phyloP scores from a whole-genome alignment of 2,329 filamentous ascomycete species.

The Cryphonectria parasitica region DNA sequence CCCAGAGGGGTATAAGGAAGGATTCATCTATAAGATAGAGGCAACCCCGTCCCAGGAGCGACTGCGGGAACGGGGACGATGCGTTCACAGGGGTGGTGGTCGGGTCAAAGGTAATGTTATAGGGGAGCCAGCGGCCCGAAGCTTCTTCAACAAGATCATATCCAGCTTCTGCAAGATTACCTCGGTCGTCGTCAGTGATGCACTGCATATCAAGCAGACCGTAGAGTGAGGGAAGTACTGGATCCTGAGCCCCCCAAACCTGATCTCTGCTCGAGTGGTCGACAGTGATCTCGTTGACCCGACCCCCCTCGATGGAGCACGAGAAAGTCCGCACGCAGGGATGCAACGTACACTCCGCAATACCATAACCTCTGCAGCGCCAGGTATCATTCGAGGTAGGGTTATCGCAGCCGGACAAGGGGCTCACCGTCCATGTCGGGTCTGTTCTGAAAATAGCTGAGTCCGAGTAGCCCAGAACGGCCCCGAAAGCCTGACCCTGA shows the following conservation, averaged over 20 bases:
- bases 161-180: background rate
- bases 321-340: constrained; percentile 20
- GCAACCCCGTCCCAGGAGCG: background rate
- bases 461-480: background rate
- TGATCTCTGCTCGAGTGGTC: background rate
- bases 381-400: constrained; percentile 4
- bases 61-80: constrained; percentile 7
- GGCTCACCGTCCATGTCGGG: background rate
- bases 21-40: background rate
- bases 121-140: constrained; percentile 3
- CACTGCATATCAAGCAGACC: constrained; percentile 1
- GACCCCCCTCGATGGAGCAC: constrained; percentile 11
- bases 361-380: constrained; percentile 19
- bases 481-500: background rate
- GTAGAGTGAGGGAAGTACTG: too few species aligned
- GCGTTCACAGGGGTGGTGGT: background rate
- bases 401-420: constrained; percentile 4
- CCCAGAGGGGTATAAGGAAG: background rate
- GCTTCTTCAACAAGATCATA: background rate
- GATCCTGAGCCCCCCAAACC: too few species aligned
- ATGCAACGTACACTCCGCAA: background rate
- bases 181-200: background rate
- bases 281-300: background rate
- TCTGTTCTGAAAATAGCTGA: background rate
- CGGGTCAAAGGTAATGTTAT: constrained; percentile 10